phyloP scores from a whole-genome alignment of 768 basidiomycete species.

The Leccinum imitatum region DNA sequence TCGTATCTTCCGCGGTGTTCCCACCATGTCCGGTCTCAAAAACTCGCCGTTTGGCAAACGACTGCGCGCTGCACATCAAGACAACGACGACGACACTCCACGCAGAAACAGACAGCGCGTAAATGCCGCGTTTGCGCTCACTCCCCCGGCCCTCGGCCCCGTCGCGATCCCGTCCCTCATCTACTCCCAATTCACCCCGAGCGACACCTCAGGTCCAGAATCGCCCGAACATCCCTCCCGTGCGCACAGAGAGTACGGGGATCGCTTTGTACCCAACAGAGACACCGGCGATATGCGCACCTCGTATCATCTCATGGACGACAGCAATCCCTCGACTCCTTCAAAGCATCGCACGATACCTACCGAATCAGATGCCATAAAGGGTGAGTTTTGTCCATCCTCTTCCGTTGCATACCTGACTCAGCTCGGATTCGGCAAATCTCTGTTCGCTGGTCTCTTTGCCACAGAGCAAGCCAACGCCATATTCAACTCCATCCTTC shows the following conservation, averaged over 20 bases:
- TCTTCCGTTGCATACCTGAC: neutral
- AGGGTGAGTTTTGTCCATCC: constrained; percentile 45
- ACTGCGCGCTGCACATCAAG: constrained; percentile 68
- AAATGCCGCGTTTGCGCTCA: constrained; percentile 53
- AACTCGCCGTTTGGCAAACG: constrained; percentile 85
- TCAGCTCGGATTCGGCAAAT: constrained; percentile 16
- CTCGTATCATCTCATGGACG: constrained; percentile 59
- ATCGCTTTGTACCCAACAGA: constrained; percentile 65
- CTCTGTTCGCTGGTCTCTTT: constrained; percentile 3
- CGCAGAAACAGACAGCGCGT: constrained; percentile 51
- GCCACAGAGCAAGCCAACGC: constrained; percentile 77
- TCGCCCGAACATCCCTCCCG: constrained; percentile 37
- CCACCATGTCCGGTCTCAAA: constrained; percentile 69
- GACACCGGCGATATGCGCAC: constrained; percentile 61
- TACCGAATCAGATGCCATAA: constrained; percentile 72
- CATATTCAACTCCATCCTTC: constrained; percentile 73
- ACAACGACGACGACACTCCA: constrained; percentile 52
- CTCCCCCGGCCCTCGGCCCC: constrained; percentile 32
- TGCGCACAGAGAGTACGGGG: constrained; percentile 43
- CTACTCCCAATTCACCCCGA: constrained; percentile 49
- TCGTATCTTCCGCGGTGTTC: neutral
- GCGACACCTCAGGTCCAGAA: constrained; percentile 48
- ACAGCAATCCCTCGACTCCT: constrained; percentile 54
- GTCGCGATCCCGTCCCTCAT: constrained; percentile 57
- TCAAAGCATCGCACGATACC: constrained; percentile 64